Evolutionary conservation across 371 early-diverging fungal genomes (phyloP).

Genomic region (Mucor plumbeus): DNA sequence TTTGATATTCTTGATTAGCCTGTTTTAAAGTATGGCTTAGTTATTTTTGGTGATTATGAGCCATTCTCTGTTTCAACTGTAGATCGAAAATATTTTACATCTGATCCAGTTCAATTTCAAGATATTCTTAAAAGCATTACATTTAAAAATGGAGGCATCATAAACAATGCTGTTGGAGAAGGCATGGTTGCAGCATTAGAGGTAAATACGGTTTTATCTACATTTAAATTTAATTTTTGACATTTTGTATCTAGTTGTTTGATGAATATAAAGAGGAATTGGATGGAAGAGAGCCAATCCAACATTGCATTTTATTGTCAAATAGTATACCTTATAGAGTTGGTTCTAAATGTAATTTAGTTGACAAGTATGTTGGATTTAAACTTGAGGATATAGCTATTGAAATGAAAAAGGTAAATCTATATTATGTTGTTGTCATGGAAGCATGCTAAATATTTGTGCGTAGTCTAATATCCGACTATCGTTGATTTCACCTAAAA

Average conservation of each 20-base stretch:
- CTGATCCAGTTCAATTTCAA: constrained; percentile 56
- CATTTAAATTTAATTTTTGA: neutral
- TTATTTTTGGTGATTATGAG: constrained; percentile 71
- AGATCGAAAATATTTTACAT: constrained; percentile 61
- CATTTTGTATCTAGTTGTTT: constrained; percentile 46
- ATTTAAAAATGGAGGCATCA: constrained; percentile 64
- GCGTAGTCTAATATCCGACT: constrained; percentile 49
- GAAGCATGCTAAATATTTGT: neutral
- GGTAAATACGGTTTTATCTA: constrained; percentile 31
- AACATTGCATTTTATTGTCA: constrained; percentile 60
- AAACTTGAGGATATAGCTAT: constrained; percentile 44
- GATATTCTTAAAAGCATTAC: constrained; percentile 54
- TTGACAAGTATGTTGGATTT: constrained; percentile 56
- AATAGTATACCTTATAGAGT: constrained; percentile 59
- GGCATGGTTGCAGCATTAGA: constrained; percentile 71
- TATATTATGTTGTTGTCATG: neutral
- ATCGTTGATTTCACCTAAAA: constrained; percentile 51
- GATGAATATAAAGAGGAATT: constrained; percentile 55
- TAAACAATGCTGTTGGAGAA: constrained; percentile 66
- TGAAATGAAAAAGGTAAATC: constrained; percentile 57
- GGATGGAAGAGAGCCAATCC: constrained; percentile 49
- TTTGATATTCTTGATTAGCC: constrained; percentile 38
- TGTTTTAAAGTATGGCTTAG: constrained; percentile 64
- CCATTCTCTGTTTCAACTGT: constrained; percentile 60
- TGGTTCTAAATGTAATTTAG: constrained; percentile 53